A percentile compares a stretch with the other conserved stretches of the same genome.
These are phyloP conservation scores for Aureobasidium leucospermi DNA, from an alignment of 2,329 filamentous ascomycete genomes.

Conservation along the genomic window DNA sequence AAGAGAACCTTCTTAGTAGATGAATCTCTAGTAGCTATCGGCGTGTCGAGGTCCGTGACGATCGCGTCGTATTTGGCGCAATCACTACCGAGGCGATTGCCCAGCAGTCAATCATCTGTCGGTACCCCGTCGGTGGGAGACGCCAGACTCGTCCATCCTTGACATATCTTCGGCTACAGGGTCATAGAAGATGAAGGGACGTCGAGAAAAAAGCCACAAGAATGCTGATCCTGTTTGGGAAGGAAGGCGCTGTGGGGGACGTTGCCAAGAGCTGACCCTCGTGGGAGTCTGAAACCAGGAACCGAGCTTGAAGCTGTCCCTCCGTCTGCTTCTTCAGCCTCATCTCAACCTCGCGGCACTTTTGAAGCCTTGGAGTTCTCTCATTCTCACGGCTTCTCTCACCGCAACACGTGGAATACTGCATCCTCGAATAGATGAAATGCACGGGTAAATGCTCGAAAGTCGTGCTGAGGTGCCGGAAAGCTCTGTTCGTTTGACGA, in stretches of 20 bases:
- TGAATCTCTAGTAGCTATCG: not conserved
- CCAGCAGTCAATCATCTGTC: not conserved
- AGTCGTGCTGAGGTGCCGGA: not conserved
- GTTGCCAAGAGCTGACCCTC: conserved; percentile 2
- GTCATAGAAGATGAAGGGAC: not conserved
- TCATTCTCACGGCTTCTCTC: not conserved
- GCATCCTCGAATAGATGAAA: not conserved
- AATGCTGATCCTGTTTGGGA: not conserved
- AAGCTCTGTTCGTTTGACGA: conserved; percentile 10
- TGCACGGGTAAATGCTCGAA: not conserved
- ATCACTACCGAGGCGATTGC: not conserved
- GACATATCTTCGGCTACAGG: not conserved
- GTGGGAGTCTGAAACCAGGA: not conserved
- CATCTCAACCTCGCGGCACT: not conserved
- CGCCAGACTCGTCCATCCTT: not conserved
- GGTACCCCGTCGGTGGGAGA: not conserved
- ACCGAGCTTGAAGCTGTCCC: not conserved
- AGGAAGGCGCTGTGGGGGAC: not conserved
- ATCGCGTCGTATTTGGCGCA: not conserved
- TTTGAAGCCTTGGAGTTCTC: not conserved
- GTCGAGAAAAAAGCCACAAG: not conserved
- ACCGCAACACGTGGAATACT: not conserved
- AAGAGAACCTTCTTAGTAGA: not conserved
- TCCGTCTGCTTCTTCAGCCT: not conserved
- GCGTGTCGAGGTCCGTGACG: not conserved